Evolutionary conservation across 2,329 filamentous ascomycete genomes (phyloP), one percentile per base, ranked within the genome.

Genomic region (Cladophialophora bantiana): DNA sequence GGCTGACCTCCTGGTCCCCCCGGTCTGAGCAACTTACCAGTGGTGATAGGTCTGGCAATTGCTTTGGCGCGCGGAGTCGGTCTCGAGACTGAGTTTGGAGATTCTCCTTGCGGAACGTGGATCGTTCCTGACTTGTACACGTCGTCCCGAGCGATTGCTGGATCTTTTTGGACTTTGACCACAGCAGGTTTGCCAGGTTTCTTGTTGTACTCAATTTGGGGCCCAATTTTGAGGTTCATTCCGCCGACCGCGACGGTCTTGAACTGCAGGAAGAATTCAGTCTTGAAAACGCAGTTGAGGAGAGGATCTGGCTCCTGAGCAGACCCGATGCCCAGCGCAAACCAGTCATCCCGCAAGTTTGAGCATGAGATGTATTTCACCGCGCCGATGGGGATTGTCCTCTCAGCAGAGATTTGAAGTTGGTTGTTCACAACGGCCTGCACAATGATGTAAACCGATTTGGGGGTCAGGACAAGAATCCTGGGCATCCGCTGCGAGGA

Each of bases 221-320:
- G 90, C n/a, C 83, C 88, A 69, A 98, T 90, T 79, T 91, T 93
- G 56, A 99, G 81, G 76, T 89, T 93, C 76, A 96, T 86, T 9
- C 91, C 89, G 7, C 91, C 92, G 2, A 91, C 89, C 79, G 96
- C 91, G 60, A 89, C 88, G 59, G 88, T 89, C 76, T 90, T 88
- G 81, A 99, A 89, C 70, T 97, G 94, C 0, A 94, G 96, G 76
- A 98, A 96, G 79, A 99, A 89, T 76, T 99, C 95, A 0, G 95
- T 99, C 83, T 99, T 99, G 79, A 99, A 89, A 20, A 97, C 83
- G 76, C 95, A 99, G 80, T 90, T 96, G 74, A 99, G 80, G 26
- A 99, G 84, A n/a, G 95, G 93, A 78, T 99, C 95, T 0, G 95
- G 85, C 77, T 98, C 94, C 76, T 96, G 93, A 7, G 90, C 89